Evolutionary conservation across 2,329 filamentous ascomycete species (phyloP), one percentile per base, ranked within the genome.

Genomic region (Conoideocrella luteorostrata): DNA sequence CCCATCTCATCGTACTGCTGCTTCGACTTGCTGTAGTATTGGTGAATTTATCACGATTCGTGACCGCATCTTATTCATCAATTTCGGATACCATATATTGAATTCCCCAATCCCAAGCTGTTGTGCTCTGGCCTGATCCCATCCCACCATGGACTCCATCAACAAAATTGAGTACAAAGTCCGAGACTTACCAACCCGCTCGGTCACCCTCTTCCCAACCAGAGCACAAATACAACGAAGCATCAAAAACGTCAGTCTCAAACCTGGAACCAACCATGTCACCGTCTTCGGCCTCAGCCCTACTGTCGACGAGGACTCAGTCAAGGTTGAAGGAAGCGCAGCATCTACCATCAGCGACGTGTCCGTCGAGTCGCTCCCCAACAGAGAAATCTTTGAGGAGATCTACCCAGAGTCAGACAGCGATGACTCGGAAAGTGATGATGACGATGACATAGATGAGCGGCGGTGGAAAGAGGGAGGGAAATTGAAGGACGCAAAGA

Each of bases 141-240:
- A n/a, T n/a, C n/a, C n/a, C 33, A 51, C 39, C 40, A 68, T 72
- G 65, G 69, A 72, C 18, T 47, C 55, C 28, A 41, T 58, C 43
- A 58, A 70, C 50, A 65, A 64, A 46, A 59, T 74, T 46, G 67
- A 76, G 47, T 80, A 79, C 57, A 69, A 70, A 24, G 59, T 84
- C 48, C 71, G 73, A 34, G 71, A 80, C 39, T 64, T 84, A 23
- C 55, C 65, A 7, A 84, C 82, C 26, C 75, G 75, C 39, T 74
- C 74, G 1, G 80, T 86, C 13, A 80, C 75, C 0, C 69, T 86
- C 32, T 84, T 82, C 47, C 80, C 81, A 0, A 67, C 68, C 2
- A 67, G 74, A 49, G 82, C 81, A 2, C 79, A 81, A 38, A 60
- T 85, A 23, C 69, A 75, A 11, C 72, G 80, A 21, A 76, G 82